Percentiles rank a stretch among this genome's conserved stretches.
Evolutionary conservation across 345 rosid genomes (phyloP).

Genomic region (Gossypium mustelinum): DNA sequence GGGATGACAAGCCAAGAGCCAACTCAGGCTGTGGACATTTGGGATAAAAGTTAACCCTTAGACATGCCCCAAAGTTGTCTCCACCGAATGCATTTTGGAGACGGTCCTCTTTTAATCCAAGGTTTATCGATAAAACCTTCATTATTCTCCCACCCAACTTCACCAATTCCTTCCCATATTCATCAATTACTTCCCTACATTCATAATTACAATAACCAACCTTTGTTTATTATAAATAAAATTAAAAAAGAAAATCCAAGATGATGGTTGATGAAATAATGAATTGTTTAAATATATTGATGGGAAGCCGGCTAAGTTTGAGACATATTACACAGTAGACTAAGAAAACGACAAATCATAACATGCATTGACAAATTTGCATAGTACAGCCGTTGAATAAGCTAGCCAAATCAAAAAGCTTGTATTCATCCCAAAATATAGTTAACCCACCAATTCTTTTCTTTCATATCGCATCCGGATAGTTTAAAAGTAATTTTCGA

Average conservation of each 20-base stretch:
- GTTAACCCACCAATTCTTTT: too few species aligned
- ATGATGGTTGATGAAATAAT: not conserved
- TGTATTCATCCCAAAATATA: too few species aligned
- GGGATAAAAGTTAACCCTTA: conserved; percentile 84
- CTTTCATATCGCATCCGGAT: too few species aligned
- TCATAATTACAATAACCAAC: not conserved
- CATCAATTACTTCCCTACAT: conserved; percentile 68
- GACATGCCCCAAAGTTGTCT: conserved; percentile 60
- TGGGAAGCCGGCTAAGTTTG: too few species aligned
- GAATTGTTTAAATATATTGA: too few species aligned
- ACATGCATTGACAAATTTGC: conserved; percentile 1
- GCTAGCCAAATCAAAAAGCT: not conserved
- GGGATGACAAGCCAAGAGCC: conserved; percentile 79
- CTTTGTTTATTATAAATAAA: too few species aligned
- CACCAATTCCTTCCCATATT: conserved; percentile 61
- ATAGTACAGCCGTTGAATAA: conserved; percentile 7
- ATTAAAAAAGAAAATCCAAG: not conserved
- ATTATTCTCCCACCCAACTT: conserved; percentile 57
- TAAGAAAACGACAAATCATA: too few species aligned
- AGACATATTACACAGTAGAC: conserved; percentile 7
- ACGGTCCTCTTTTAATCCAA: conserved; percentile 47
- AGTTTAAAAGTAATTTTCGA: too few species aligned
- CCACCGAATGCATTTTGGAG: conserved; percentile 82
- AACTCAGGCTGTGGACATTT: conserved; percentile 91
- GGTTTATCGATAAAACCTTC: conserved; percentile 69